Evolutionary conservation across 73 alveolate genomes (phyloP), one percentile per base, ranked within the genome.

Genomic region (Paramecium caudatum): DNA sequence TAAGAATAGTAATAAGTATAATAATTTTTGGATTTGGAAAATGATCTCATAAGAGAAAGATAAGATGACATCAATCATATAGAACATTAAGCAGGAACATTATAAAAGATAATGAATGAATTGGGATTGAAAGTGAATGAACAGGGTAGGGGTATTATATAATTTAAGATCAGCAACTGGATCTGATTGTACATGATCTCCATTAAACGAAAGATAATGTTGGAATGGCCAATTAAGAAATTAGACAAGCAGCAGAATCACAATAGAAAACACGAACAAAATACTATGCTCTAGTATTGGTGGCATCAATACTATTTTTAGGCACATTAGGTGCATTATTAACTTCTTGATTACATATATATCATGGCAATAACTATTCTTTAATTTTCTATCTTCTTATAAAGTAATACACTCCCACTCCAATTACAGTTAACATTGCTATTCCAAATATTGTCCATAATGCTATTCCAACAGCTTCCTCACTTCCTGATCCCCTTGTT

Each of bases 271-370:
- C 80, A 27, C 23, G 80, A 55, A 27, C 80, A 55, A 55, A 55
- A 55, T 55, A 55, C 30, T 55, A 55, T 55, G 30, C 30, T 19
- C 8, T 55, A 43, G 23, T 55, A 55, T 55, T 55, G 23, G 30
- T 55, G 23, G 80, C 80, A 9, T 23, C 80, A 4, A 55, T 55
- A 43, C n/a, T 55, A 5, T 55, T 55, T 37, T 43, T 55, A 27
- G 80, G 80, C 10, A 55, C 80, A 55, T 55, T 55, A 25, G 80
- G 80, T 23, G 80, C 80, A 55, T 43, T 55, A 9, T 55, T 55
- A 55, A 55, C 30, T 55, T 55, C 80, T 55, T 55, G 80, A 55
- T 23, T 55, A 23, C 12, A 55, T 55, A 55, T 55, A 55, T 19
- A 55, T 19, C 80, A 55, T 9, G 80, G 80, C 30, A 55, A 27